Evolutionary conservation across 1,139 yeast genomes (phyloP).

Genomic region (Kodamaea ohmeri): DNA sequence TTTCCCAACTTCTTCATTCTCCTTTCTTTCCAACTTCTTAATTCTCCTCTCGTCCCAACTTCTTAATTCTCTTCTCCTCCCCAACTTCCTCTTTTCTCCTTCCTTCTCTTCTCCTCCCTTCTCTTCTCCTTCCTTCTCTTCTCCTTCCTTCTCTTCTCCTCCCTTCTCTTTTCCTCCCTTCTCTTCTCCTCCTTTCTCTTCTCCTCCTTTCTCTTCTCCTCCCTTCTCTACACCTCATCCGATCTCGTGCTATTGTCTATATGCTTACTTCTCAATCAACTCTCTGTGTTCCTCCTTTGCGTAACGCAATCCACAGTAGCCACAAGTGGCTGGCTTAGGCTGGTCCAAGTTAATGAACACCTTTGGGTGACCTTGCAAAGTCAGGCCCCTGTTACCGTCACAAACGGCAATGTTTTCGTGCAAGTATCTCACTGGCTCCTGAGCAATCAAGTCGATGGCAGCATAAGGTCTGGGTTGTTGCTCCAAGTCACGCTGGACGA

Average conservation of each 20-base stretch:
- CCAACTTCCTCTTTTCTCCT: background rate
- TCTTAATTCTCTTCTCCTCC: background rate
- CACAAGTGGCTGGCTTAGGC: constrained; percentile 69
- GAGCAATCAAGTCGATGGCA: constrained; percentile 77
- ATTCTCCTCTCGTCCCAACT: background rate
- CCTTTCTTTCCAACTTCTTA: background rate
- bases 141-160: background rate
- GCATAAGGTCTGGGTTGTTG: constrained; percentile 79
- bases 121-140: background rate
- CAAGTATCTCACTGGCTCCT: constrained; percentile 68
- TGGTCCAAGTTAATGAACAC: constrained; percentile 78
- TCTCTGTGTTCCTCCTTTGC: constrained; percentile 51
- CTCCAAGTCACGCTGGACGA: constrained; percentile 66
- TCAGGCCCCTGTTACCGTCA: constrained; percentile 71
- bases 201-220: background rate
- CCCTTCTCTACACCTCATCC: background rate
- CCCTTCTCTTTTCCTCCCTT: background rate
- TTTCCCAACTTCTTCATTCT: too few relatives aligned
- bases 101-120: background rate
- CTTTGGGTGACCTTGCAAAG: constrained; percentile 82
- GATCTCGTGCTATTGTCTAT: background rate
- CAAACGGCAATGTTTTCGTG: constrained; percentile 70
- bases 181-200: background rate
- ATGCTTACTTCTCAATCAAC: constrained; percentile 27
- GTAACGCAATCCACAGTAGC: constrained; percentile 73